Evolutionary conservation across 768 basidiomycete genomes (phyloP).

Genomic region (Auricularia cornea): DNA sequence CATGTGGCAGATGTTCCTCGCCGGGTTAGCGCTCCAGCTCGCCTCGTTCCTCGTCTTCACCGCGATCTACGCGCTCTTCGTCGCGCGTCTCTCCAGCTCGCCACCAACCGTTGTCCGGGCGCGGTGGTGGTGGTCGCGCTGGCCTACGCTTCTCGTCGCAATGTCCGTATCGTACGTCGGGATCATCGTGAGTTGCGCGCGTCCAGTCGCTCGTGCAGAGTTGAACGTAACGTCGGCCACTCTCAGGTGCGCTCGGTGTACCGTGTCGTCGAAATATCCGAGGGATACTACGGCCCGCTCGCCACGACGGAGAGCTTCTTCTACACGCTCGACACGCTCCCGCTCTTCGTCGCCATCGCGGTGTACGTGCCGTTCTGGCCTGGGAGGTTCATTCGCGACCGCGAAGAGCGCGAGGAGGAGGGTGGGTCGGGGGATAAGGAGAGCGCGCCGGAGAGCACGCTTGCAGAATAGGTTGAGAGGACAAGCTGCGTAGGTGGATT

Average conservation of each 20-base stretch:
- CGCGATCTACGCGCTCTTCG: conserved; percentile 37
- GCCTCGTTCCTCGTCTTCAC: conserved; percentile 44
- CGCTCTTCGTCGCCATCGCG: conserved; percentile 50
- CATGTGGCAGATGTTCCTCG: conserved; percentile 51
- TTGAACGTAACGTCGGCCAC: too few relatives aligned
- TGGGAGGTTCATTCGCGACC: conserved; percentile 30
- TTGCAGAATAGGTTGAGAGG: too few relatives aligned
- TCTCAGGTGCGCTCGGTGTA: conserved; percentile 25
- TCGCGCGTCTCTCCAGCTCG: conserved; percentile 42
- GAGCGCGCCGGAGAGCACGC: too few relatives aligned
- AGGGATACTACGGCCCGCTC: conserved; percentile 51
- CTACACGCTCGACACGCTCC: conserved; percentile 60
- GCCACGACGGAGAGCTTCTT: conserved; percentile 53
- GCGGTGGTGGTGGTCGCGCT: conserved; percentile 46
- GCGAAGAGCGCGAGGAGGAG: too few relatives aligned
- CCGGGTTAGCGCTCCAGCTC: conserved; percentile 48
- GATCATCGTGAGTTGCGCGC: conserved; percentile 41
- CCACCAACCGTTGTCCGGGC: conserved; percentile 17
- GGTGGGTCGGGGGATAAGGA: too few relatives aligned
- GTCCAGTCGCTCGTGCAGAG: neutral
- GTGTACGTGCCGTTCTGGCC: conserved; percentile 62
- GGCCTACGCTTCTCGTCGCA: conserved; percentile 46
- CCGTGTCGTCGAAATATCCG: conserved; percentile 45
- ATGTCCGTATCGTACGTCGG: conserved; percentile 50
- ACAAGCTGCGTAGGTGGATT: too few relatives aligned